Evolutionary conservation across 108 stramenopile genomes (phyloP).

Genomic region (Fragilaria crotonensis): DNA sequence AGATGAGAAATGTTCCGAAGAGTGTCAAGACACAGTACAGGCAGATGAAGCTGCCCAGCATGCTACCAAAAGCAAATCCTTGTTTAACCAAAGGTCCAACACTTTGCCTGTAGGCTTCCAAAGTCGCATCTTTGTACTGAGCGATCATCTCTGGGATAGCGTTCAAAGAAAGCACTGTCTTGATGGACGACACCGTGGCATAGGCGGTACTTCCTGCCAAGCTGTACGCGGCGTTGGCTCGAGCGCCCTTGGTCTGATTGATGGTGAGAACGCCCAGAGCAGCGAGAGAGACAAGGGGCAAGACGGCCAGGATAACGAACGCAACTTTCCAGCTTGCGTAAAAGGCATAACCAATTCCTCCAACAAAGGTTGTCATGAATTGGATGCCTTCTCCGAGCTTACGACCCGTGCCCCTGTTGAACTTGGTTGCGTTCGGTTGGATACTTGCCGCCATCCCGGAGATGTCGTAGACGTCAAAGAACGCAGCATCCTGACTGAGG

Average conservation of each 20-base stretch:
- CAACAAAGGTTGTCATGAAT: slow-evolving; percentile 48
- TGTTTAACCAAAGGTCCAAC: slow-evolving; percentile 22
- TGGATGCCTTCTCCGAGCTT: slow-evolving; percentile 75
- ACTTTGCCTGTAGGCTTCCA: slow-evolving; percentile 41
- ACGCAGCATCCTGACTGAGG: slow-evolving; percentile 59
- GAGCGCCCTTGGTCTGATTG: slow-evolving; percentile 38
- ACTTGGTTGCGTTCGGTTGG: slow-evolving; percentile 14
- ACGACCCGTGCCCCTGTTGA: slow-evolving; percentile 47
- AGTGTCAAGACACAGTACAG: slow-evolving; percentile 49
- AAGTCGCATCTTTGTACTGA: slow-evolving; percentile 36
- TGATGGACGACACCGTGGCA: slow-evolving; percentile 29
- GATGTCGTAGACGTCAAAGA: slow-evolving; percentile 50
- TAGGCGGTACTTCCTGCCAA: slow-evolving; percentile 31
- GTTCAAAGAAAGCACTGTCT: slow-evolving; percentile 40
- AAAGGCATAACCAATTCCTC: slow-evolving; percentile 53
- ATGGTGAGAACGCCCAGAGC: slow-evolving; percentile 35
- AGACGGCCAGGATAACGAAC: slow-evolving; percentile 40
- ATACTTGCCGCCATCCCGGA: slow-evolving; percentile 26
- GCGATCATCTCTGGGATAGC: slow-evolving; percentile 32
- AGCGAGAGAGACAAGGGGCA: slow-evolving; percentile 40
- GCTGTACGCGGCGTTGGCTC: slow-evolving; percentile 28
- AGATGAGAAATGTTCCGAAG: slow-evolving; percentile 57
- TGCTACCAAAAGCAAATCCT: slow-evolving; percentile 56
- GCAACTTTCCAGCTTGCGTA: slow-evolving; percentile 49
- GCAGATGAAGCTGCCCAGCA: slow-evolving; percentile 57